Conservation (phyloP, 1,284 basidiomycete species). For the Ustilago xerochloae region DNA sequence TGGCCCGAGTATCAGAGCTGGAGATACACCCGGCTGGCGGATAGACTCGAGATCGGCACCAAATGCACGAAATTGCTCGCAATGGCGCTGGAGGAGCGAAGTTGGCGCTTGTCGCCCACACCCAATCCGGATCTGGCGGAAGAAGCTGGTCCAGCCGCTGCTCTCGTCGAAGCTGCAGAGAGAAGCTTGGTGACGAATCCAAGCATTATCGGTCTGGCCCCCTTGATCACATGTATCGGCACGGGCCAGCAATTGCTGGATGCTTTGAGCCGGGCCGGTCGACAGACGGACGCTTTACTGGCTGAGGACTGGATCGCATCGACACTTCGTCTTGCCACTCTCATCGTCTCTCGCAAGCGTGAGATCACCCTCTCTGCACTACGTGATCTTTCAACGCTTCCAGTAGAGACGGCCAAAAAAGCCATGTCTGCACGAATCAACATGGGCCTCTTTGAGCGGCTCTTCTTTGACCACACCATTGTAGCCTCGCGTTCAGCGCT, state of each 20-base stretch:
- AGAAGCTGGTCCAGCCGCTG: conserved; percentile 24
- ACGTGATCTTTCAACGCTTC: conserved; percentile 41
- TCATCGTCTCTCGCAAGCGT: conserved; percentile 45
- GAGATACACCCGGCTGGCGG: conserved; percentile 81
- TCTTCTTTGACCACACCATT: conserved; percentile 54
- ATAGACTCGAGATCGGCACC: conserved; percentile 82
- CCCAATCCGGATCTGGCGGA: conserved; percentile 62
- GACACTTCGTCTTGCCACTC: conserved; percentile 73
- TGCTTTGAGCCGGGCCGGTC: conserved; percentile 75
- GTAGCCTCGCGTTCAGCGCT: conserved; percentile 39
- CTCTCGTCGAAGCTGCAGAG: conserved; percentile 72
- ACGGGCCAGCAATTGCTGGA: conserved; percentile 75
- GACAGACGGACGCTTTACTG: conserved; percentile 77
- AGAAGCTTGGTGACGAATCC: conserved; percentile 78
- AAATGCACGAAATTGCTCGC: conserved; percentile 77
- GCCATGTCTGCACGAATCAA: conserved; percentile 27
- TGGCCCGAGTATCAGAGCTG: conserved; percentile 85
- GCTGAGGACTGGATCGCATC: conserved; percentile 78
- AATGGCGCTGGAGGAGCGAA: conserved; percentile 74
- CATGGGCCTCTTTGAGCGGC: conserved; percentile 49
- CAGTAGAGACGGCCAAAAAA: conserved; percentile 41
- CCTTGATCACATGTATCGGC: conserved; percentile 77
- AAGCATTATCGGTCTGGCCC: conserved; percentile 79
- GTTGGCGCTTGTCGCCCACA: conserved; percentile 20
- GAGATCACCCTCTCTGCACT: conserved; percentile 37